These are phyloP conservation scores for Salix udensis DNA, from an alignment of 345 rosid species.

Conservation along the genomic window DNA sequence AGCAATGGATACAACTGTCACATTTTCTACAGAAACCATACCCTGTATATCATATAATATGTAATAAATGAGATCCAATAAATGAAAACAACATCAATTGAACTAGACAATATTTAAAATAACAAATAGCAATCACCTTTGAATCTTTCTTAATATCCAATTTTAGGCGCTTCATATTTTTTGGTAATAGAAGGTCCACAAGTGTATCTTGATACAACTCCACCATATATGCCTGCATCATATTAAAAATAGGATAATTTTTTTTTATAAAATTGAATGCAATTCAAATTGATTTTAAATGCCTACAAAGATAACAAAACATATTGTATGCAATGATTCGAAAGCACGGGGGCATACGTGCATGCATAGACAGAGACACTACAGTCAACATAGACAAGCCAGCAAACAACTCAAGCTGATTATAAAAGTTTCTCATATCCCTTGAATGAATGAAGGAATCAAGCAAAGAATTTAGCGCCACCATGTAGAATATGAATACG, in stretches of 20 bases:
- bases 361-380: neutral
- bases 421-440: neutral
- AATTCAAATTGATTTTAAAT: neutral
- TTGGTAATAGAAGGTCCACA: conserved; percentile 76
- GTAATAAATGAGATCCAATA: conserved; percentile 11
- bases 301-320: neutral
- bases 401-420: neutral
- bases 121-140: conserved; percentile 45
- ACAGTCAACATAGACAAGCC: neutral
- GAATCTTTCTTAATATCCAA: conserved; percentile 93
- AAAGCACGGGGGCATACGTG: neutral
- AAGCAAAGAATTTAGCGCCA: neutral
- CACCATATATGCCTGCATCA: conserved; percentile 83
- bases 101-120: neutral
- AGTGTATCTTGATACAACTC: conserved; percentile 95
- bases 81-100: neutral
- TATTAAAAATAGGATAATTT: neutral
- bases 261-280: neutral
- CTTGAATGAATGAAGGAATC: neutral
- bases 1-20: conserved; percentile 63
- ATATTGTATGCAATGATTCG: neutral
- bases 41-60: conserved; percentile 51
- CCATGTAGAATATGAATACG: neutral
- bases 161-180: conserved; percentile 59
- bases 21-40: conserved; percentile 89